These are phyloP conservation scores for grape (Vitis vinifera) DNA, from an alignment of 164 flowering plant species.

Conservation along the genomic window ASM3070453v1 NC_081812.1:18303001-18303500, in stretches of 20 bases:
- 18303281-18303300: conserved; percentile 99
- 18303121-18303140: conserved; percentile 5
- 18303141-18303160: neutral
- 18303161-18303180: neutral
- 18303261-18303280: conserved; percentile 89
- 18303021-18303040: conserved; percentile 93
- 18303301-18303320: conserved; percentile 85
- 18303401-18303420: neutral
- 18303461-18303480: no score
- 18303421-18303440: neutral
- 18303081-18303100: conserved; percentile 90
- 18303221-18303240: conserved; percentile 96
- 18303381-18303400: neutral
- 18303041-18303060: conserved; percentile 99
- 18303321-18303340: neutral
- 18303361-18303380: neutral
- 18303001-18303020: conserved; percentile 96
- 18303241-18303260: conserved; percentile 94
- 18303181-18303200: neutral
- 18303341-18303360: neutral
- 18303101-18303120: conserved; percentile 90
- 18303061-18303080: conserved; percentile 96
- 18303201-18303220: conserved; percentile 59
- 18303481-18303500: no score
- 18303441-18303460: neutral